Evolutionary conservation across 352 stramenopile genomes (phyloP), one percentile per base, ranked within the genome.

Genomic region (Phytophthora uliginosa): DNA sequence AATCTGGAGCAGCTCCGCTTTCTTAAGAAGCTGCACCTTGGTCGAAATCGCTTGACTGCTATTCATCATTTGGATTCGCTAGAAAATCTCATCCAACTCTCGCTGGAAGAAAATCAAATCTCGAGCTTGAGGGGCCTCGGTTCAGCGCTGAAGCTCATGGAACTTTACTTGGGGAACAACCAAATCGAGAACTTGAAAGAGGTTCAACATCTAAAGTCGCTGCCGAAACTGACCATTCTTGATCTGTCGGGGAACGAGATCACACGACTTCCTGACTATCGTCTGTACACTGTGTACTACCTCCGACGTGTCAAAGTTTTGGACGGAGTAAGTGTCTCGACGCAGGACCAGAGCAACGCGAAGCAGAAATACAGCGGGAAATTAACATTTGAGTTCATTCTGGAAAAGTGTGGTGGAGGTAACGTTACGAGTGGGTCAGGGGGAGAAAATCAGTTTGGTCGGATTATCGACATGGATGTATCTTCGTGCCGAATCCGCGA

Each of bases 281-380:
- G 90, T 4, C 59, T 95, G 13, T 97, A 97, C 56, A 78, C 73
- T 1, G 82, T 97, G 0, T 97, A 93, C 63, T 88, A 95, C 52
- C 63, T 97, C 4, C 79, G 89, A 1, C 79, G 88, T 2, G 75
- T 97, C 17, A 97, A 97, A 60, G 91, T 97, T 0, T 65, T 97
- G 1, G 92, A 97, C 51, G 86, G 89, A 9, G 53, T 87, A 17
- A 94, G 84, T 47, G 81, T 97, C 2, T 85, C 88, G 0, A 65
- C 80, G 1, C 89, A 97, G 77, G 79, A 95, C 9, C 83, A 94
- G 58, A 93, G 79, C 53, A 84, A 93, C 13, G 89, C 92, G 7
- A 96, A 95, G 51, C 89, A 97, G 63, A 93, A 93, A 60, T 97
- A 97, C 73, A 94, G 87, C 18, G 92, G 92, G 17, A 96, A 95